Evolutionary conservation across 1,139 yeast species (phyloP).

Genomic region (Ogataea hybrid): DNA sequence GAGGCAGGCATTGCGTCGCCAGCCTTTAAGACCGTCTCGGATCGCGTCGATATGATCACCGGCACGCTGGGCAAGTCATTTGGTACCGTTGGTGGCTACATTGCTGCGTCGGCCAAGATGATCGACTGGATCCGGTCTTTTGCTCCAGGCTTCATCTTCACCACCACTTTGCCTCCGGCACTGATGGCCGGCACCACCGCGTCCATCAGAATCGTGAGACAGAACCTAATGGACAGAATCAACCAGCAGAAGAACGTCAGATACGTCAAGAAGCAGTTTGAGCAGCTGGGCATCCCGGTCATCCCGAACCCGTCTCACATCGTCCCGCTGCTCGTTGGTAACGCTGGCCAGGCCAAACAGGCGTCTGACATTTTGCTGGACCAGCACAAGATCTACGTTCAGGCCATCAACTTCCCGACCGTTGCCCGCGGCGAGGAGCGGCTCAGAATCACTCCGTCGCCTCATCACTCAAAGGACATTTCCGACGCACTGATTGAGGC

Average conservation of each 20-base stretch:
- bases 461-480: slow-evolving; percentile 82
- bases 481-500: slow-evolving; percentile 76
- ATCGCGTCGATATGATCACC: slow-evolving; percentile 91
- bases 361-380: slow-evolving; percentile 88
- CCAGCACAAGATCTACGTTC: slow-evolving; percentile 87
- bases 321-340: slow-evolving; percentile 92
- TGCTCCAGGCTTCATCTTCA: slow-evolving; percentile 97
- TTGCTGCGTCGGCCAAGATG: slow-evolving; percentile 81
- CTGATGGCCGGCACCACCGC: slow-evolving; percentile 93
- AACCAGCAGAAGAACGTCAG: slow-evolving; percentile 84
- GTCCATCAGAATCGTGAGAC: slow-evolving; percentile 82
- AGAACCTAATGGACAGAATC: slow-evolving; percentile 73
- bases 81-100: slow-evolving; percentile 97
- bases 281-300: slow-evolving; percentile 81
- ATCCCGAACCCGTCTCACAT: slow-evolving; percentile 98
- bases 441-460: slow-evolving; percentile 95
- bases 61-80: slow-evolving; percentile 97
- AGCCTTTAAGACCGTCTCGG: slow-evolving; percentile 60
- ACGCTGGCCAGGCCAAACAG: slow-evolving; percentile 85
- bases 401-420: slow-evolving; percentile 97
- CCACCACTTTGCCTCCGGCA: slow-evolving; percentile 96
- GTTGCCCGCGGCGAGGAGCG: slow-evolving; percentile 96
- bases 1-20: slow-evolving; percentile 62
- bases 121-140: slow-evolving; percentile 95
- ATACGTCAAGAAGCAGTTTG: slow-evolving; percentile 74